phyloP scores from a whole-genome alignment of 306 rosid species.

The Datisca glomerata region DNA sequence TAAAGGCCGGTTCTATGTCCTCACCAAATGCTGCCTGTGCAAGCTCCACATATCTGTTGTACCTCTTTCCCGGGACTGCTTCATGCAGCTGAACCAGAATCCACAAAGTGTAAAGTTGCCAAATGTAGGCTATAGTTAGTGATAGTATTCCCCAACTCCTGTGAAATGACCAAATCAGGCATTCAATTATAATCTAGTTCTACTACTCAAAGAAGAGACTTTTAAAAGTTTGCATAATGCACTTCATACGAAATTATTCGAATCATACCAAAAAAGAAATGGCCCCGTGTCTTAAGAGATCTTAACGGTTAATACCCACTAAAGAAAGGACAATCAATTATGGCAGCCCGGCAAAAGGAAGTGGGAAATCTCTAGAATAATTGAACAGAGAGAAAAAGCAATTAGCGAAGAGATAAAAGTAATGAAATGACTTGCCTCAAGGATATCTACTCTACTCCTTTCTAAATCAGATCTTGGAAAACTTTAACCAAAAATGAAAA shows the following conservation, averaged over 20 bases:
- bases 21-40: constrained; percentile 99
- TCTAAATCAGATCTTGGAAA: too few relatives aligned
- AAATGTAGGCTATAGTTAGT: constrained; percentile 69
- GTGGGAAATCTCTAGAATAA: constrained; percentile 14
- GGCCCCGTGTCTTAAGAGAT: too few relatives aligned
- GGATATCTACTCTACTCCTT: too few relatives aligned
- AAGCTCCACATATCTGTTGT: constrained; percentile 94
- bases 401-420: constrained; percentile 23
- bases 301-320: too few relatives aligned
- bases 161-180: constrained; percentile 6
- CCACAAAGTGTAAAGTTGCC: constrained; percentile 98
- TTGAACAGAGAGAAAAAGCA: constrained; percentile 22
- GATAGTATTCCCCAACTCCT: constrained; percentile 99
- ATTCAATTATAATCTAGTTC: not conserved
- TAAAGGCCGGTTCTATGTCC: not conserved
- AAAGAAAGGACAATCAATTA: not conserved
- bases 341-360: not conserved
- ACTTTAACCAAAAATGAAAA: too few relatives aligned
- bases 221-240: not conserved
- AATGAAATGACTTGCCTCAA: constrained; percentile 20
- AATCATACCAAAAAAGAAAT: too few relatives aligned
- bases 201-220: not conserved
- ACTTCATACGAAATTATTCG: not conserved
- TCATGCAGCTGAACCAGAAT: constrained; percentile 95
- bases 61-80: constrained; percentile 98